Percentiles rank a stretch among this genome's conserved stretches.
Evolutionary conservation across 495 filamentous ascomycete genomes (phyloP).

Genomic region (Neurospora discreta): DNA sequence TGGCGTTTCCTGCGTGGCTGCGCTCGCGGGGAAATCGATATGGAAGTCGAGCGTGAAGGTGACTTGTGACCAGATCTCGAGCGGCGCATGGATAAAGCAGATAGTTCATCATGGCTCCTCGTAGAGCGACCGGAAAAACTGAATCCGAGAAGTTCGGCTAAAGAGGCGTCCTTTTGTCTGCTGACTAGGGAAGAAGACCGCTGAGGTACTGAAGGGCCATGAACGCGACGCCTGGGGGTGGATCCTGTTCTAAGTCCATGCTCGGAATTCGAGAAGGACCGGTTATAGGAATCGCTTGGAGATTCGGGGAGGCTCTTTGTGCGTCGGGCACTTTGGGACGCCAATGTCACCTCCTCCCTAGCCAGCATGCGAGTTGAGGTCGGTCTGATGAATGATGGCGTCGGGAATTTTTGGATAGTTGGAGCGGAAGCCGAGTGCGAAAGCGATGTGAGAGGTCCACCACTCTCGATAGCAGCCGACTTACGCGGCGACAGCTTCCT

Average conservation of each 20-base stretch:
- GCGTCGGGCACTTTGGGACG: slow-evolving; percentile 15
- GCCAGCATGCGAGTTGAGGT: slow-evolving; percentile 35
- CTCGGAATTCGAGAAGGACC: background rate
- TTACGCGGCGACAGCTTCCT: slow-evolving; percentile 4
- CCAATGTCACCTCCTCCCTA: slow-evolving; percentile 24
- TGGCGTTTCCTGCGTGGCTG: slow-evolving; percentile 6
- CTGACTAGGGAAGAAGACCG: slow-evolving; percentile 9
- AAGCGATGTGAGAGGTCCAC: background rate
- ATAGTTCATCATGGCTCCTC: background rate
- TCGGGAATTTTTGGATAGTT: slow-evolving; percentile 23
- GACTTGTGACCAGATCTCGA: slow-evolving; percentile 9
- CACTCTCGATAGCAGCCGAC: background rate
- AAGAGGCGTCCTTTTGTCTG: background rate
- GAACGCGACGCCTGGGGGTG: background rate
- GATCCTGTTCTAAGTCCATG: background rate
- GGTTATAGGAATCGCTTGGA: slow-evolving; percentile 4
- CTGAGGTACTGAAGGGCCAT: slow-evolving; percentile 7
- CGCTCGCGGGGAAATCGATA: slow-evolving; percentile 13
- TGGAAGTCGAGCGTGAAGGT: slow-evolving; percentile 2
- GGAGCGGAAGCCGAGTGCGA: background rate
- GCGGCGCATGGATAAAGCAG: background rate
- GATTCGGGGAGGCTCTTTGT: slow-evolving; percentile 30
- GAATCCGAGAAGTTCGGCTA: slow-evolving; percentile 14
- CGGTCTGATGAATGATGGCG: slow-evolving; percentile 37
- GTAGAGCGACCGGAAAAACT: slow-evolving; percentile 7